Conservation (phyloP, 2,329 filamentous ascomycete species). For the Trichoderma simmonsii region DNA sequence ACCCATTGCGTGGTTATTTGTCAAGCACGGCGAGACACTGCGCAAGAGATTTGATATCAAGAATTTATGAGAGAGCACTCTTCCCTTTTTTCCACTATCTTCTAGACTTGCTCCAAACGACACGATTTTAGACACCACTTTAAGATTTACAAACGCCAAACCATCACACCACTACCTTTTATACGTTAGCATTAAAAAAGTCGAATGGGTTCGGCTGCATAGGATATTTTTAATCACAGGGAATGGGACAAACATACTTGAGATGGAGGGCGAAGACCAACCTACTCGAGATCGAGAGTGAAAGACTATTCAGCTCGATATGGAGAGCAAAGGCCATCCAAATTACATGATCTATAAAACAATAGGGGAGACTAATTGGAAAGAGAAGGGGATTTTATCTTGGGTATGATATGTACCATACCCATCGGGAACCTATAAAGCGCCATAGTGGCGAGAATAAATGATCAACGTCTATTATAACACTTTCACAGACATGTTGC, state of each 20-base stretch:
- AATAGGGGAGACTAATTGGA: background rate
- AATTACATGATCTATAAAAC: background rate
- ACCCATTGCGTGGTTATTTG: slow-evolving; percentile 44
- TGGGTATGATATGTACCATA: no score
- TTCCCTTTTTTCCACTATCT: background rate
- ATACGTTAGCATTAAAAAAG: background rate
- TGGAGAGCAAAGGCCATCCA: background rate
- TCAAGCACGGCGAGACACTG: slow-evolving; percentile 45
- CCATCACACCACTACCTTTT: background rate
- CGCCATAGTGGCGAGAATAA: background rate
- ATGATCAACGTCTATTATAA: background rate
- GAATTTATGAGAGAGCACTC: slow-evolving; percentile 27
- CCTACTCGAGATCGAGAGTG: background rate
- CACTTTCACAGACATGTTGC: background rate
- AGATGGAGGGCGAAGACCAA: background rate
- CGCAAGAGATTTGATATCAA: slow-evolving; percentile 38
- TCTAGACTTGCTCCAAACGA: background rate
- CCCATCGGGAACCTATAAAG: no score
- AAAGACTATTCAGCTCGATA: background rate
- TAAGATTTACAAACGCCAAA: background rate
- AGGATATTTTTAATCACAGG: background rate
- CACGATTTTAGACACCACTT: background rate
- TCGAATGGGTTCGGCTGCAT: background rate
- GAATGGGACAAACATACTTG: background rate
- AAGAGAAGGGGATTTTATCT: no score